Evolutionary conservation across 192 early-diverging fungal genomes (phyloP).

Genomic region (Podila verticillata): DNA sequence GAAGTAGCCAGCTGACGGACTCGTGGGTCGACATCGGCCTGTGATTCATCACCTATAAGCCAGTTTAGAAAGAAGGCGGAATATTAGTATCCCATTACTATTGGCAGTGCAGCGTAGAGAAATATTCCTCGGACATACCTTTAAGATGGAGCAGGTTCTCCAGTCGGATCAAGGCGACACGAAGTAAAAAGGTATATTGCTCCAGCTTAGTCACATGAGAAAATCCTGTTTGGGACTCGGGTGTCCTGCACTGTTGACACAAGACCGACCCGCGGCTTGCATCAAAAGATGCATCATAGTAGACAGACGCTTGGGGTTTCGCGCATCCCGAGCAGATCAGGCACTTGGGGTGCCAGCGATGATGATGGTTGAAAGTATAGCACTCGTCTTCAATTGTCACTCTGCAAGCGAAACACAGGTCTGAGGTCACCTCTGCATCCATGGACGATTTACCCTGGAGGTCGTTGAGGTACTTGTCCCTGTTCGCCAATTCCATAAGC

Average conservation of each 20-base stretch:
- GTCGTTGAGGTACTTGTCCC: constrained; percentile 38
- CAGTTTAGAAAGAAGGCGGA: not conserved
- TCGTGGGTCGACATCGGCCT: constrained; percentile 22
- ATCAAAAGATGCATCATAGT: constrained; percentile 66
- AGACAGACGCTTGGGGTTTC: constrained; percentile 47
- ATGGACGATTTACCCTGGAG: constrained; percentile 51
- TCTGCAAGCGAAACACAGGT: constrained; percentile 83
- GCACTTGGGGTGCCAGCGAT: constrained; percentile 87
- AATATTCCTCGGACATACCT: constrained; percentile 16
- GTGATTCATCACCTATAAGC: constrained; percentile 30
- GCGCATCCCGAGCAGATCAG: constrained; percentile 81
- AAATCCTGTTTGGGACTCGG: constrained; percentile 60
- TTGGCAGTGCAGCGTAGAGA: too few relatives aligned
- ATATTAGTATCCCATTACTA: not conserved
- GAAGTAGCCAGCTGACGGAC: constrained; percentile 23
- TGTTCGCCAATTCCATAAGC: constrained; percentile 75
- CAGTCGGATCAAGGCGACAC: constrained; percentile 82
- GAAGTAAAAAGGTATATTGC: constrained; percentile 91
- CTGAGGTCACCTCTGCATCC: constrained; percentile 75
- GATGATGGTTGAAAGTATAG: constrained; percentile 67
- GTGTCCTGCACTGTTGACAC: constrained; percentile 64
- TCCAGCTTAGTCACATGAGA: constrained; percentile 85
- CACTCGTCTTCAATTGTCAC: constrained; percentile 90
- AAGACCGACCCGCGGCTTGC: constrained; percentile 49
- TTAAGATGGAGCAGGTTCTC: constrained; percentile 76